These are phyloP conservation scores for Blakeslea trispora DNA, from an alignment of 371 early-diverging fungal genomes.

Conservation along the genomic window DNA sequence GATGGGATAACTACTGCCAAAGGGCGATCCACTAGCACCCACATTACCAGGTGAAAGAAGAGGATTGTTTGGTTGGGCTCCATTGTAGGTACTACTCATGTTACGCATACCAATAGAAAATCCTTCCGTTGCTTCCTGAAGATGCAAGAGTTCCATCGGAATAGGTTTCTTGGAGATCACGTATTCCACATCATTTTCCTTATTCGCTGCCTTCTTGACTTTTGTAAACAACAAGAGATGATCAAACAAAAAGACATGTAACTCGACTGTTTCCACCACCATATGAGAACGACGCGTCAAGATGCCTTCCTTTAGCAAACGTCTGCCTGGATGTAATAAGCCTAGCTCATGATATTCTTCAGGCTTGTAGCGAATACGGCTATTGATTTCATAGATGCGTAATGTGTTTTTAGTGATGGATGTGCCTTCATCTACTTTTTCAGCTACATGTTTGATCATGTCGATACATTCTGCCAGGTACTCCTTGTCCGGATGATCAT, in stretches of 20 bases:
- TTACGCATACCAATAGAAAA: constrained; percentile 34
- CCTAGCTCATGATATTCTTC: constrained; percentile 57
- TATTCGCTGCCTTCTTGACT: constrained; percentile 37
- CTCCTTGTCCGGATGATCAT: constrained; percentile 52
- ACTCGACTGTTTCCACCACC: constrained; percentile 67
- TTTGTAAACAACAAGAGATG: constrained; percentile 83
- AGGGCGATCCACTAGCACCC: constrained; percentile 10
- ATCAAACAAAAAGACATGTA: constrained; percentile 86
- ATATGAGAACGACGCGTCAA: constrained; percentile 69
- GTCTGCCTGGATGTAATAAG: constrained; percentile 69
- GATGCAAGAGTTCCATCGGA: constrained; percentile 58
- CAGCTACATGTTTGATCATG: constrained; percentile 70
- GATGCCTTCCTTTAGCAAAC: constrained; percentile 76
- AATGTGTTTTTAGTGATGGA: constrained; percentile 30
- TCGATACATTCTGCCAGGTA: constrained; percentile 60
- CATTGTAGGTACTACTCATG: constrained; percentile 13
- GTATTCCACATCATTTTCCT: constrained; percentile 56
- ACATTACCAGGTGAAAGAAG: constrained; percentile 34
- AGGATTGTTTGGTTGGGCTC: neutral
- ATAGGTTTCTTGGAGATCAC: constrained; percentile 66
- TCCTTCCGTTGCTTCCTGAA: constrained; percentile 54
- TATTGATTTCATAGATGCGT: constrained; percentile 35
- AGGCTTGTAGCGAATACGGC: constrained; percentile 48
- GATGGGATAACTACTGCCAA: constrained; percentile 26
- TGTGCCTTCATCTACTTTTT: constrained; percentile 42